Evolutionary conservation across 805 yeast species (phyloP).

Genomic region (Metschnikowia drakensbergensis): DNA sequence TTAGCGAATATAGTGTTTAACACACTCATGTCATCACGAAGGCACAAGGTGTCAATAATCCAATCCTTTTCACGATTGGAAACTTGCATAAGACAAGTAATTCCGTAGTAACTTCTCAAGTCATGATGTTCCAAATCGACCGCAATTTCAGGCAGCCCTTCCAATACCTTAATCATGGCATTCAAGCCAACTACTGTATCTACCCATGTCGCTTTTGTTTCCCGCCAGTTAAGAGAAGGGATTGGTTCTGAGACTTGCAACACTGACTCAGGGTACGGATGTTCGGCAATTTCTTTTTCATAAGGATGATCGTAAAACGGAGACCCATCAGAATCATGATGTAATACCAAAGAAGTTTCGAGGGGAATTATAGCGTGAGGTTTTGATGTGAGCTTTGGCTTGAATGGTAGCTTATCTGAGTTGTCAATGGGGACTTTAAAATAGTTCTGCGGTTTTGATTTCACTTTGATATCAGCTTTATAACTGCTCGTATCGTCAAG

Average conservation of each 20-base stretch:
- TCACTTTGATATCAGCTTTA: conserved; percentile 1
- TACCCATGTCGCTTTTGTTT: conserved; percentile 67
- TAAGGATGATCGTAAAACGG: conserved; percentile 70
- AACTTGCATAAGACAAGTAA: conserved; percentile 91
- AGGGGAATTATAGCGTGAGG: conserved; percentile 64
- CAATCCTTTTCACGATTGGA: conserved; percentile 79
- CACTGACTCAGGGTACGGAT: conserved; percentile 62
- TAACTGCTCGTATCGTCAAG: conserved; percentile 9
- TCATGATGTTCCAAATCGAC: conserved; percentile 97
- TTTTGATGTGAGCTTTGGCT: conserved; percentile 65
- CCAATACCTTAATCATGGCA: conserved; percentile 53
- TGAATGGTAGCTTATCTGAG: conserved; percentile 66
- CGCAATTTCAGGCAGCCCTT: conserved; percentile 62
- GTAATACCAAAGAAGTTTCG: conserved; percentile 41
- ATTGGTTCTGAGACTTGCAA: conserved; percentile 40
- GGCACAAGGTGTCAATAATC: conserved; percentile 77
- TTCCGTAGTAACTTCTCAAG: conserved; percentile 81
- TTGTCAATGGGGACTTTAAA: conserved; percentile 65
- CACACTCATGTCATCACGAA: conserved; percentile 64
- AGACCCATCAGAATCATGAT: conserved; percentile 2
- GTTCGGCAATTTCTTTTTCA: conserved; percentile 62
- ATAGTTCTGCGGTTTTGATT: conserved; percentile 61
- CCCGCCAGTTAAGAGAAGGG: conserved; percentile 60
- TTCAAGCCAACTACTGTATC: conserved; percentile 52
- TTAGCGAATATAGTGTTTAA: conserved; percentile 77